Percentiles rank a stretch among this genome's conserved stretches.
Conservation (phyloP, 2,329 filamentous ascomycete genomes). For the Basipetospora sp. region DNA sequence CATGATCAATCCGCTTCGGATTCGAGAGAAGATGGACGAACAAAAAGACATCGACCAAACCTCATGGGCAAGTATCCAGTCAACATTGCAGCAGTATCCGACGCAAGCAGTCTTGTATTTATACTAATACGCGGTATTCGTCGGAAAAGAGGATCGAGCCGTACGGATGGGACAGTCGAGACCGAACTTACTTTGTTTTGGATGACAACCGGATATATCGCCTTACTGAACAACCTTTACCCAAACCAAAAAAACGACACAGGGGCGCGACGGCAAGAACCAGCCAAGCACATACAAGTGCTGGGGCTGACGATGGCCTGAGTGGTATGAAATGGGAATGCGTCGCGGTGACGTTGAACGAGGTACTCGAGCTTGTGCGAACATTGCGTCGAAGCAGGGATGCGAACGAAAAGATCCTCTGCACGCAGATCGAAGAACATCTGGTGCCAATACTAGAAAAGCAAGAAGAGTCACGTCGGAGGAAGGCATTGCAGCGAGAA, state of each 20-base stretch:
- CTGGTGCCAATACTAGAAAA: conserved; percentile 75
- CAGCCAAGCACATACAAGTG: conserved; percentile 17
- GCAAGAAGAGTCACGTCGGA: conserved; percentile 58
- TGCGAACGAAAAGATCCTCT: conserved; percentile 67
- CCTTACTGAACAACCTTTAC: conserved; percentile 57
- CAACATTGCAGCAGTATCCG: too few relatives aligned
- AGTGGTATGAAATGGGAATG: conserved; percentile 82
- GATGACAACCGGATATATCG: conserved; percentile 92
- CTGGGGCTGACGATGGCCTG: conserved; percentile 30
- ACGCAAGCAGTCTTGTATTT: too few relatives aligned
- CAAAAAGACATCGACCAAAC: conserved; percentile 68
- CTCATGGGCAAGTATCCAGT: conserved; percentile 60
- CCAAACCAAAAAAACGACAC: too few relatives aligned
- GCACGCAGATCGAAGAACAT: conserved; percentile 57
- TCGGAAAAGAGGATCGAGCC: conserved; percentile 53
- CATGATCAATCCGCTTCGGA: conserved; percentile 70
- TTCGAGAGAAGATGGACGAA: conserved; percentile 75
- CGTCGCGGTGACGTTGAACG: conserved; percentile 63
- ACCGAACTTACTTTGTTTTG: conserved; percentile 75
- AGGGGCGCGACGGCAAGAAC: too few relatives aligned
- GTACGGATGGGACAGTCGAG: conserved; percentile 76
- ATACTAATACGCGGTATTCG: too few relatives aligned
- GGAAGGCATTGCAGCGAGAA: conserved; percentile 52
- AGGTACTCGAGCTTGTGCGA: conserved; percentile 59
- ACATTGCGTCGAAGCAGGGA: conserved; percentile 64